Evolutionary conservation across 2,329 filamentous ascomycete genomes (phyloP), one percentile per base, ranked within the genome.

Genomic region (Coniochaeta pulveracea): DNA sequence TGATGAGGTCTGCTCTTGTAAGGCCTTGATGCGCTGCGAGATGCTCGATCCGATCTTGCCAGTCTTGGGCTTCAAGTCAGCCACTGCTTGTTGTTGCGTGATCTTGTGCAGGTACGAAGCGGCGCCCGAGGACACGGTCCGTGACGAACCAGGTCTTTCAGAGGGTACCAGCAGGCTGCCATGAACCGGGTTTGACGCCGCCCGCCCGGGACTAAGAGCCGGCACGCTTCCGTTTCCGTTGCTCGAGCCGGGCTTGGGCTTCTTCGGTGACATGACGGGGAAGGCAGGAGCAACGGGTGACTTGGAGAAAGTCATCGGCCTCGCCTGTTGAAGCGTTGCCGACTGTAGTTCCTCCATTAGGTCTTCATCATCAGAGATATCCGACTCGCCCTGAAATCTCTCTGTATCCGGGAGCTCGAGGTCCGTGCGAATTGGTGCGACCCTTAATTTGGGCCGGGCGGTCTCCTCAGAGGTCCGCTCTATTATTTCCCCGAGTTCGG

Each of bases 21-120:
- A 64, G 6, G 88, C 86, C 56, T 94, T 93, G 54, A 96, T 96
- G 26, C 91, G 80, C 53, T 89, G 85, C 3, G 89, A 93, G 39
- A 98, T 95, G 44, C 85, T 86, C 7, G 83, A 86, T 6, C 85
- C 88, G 16, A 96, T 72, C 47, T 84, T 91, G 43, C 79, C 69
- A 52, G 88, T 93, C 52, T 83, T 85, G 4, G 72, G 63, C 29
- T 68, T 61, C 32, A 80, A 49, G 33, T 68, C 66, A 10, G 69
- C 51, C 10, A 55, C 56, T 27, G 50, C 54, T 19, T 63, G 56
- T 44, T 73, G 70, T 40, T 69, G 72, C 6, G 60, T 61, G 30
- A 70, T 58, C 38, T 62, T 70, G 43, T 71, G 68, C 36, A 72
- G 45, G 43, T 64, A 74, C n/a, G n/a, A n/a, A 10, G 69, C 66